phyloP scores from a whole-genome alignment of 2,329 filamentous ascomycete genomes.

The Cordyceps cateniannulata region DNA sequence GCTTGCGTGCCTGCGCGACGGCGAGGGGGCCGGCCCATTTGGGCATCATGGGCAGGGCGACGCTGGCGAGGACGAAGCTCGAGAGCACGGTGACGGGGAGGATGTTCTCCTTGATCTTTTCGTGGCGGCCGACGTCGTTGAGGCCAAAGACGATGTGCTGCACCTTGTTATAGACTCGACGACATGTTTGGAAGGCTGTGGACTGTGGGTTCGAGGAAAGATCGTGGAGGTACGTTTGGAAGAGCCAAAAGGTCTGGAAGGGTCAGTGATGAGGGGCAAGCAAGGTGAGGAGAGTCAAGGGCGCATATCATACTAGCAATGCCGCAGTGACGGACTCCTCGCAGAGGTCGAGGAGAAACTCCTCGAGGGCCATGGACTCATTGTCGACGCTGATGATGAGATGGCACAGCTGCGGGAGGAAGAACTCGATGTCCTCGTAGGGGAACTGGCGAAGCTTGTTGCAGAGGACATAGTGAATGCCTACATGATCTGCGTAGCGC shows the following conservation, averaged over 20 bases:
- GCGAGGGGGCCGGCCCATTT: conserved; percentile 73
- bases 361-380: conserved; percentile 85
- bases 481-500: conserved; percentile 83
- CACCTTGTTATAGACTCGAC: conserved; percentile 80
- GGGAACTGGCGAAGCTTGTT: conserved; percentile 83
- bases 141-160: conserved; percentile 82
- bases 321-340: conserved; percentile 83
- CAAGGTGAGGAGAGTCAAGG: background rate
- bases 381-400: conserved; percentile 83
- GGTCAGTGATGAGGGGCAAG: background rate
- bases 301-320: conserved; percentile 53
- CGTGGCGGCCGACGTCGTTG: conserved; percentile 59
- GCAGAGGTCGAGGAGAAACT: conserved; percentile 79
- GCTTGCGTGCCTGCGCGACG: conserved; percentile 74
- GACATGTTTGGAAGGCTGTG: conserved; percentile 73
- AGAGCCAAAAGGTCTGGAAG: conserved; percentile 79
- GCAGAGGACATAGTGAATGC: conserved; percentile 84
- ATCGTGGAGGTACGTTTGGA: conserved; percentile 82
- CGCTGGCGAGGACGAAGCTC: conserved; percentile 70
- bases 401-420: conserved; percentile 81
- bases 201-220: conserved; percentile 69
- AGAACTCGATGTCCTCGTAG: conserved; percentile 90
- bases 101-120: conserved; percentile 76
- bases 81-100: conserved; percentile 74
- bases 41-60: conserved; percentile 70